phyloP scores from a whole-genome alignment of 805 yeast genomes.

The Kodamaea nitidulidarum region DNA sequence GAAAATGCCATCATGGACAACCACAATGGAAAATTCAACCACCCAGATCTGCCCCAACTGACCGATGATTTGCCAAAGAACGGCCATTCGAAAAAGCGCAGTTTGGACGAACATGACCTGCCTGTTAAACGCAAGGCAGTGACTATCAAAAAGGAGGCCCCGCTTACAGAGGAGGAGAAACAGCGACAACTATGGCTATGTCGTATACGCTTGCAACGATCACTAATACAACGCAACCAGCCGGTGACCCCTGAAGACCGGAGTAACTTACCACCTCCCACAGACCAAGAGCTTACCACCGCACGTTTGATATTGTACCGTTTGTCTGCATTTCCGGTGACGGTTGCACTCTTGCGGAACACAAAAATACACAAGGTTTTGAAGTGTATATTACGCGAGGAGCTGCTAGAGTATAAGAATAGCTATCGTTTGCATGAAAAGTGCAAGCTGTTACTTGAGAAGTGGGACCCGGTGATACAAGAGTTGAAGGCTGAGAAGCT shows the following conservation, averaged over 20 bases:
- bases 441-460: conserved; percentile 35
- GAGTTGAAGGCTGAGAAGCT: conserved; percentile 31
- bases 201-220: conserved; percentile 46
- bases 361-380: conserved; percentile 52
- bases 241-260: conserved; percentile 37
- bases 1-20: too few species aligned
- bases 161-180: conserved; percentile 35
- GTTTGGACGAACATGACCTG: not conserved
- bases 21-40: not conserved
- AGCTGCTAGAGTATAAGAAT: conserved; percentile 37
- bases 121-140: conserved; percentile 7
- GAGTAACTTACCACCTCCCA: conserved; percentile 33
- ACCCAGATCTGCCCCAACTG: too few species aligned
- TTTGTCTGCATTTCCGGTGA: conserved; percentile 41
- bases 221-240: conserved; percentile 44
- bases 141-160: conserved; percentile 9
- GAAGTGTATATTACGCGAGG: conserved; percentile 42
- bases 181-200: conserved; percentile 46
- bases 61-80: too few species aligned
- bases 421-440: conserved; percentile 45
- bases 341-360: conserved; percentile 34
- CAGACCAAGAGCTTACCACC: conserved; percentile 41
- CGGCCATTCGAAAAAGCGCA: conserved; percentile 2
- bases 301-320: conserved; percentile 39
- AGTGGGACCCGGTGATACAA: conserved; percentile 40